Evolutionary conservation across 805 yeast genomes (phyloP).

Genomic region (Suhomyces canberraensis): DNA sequence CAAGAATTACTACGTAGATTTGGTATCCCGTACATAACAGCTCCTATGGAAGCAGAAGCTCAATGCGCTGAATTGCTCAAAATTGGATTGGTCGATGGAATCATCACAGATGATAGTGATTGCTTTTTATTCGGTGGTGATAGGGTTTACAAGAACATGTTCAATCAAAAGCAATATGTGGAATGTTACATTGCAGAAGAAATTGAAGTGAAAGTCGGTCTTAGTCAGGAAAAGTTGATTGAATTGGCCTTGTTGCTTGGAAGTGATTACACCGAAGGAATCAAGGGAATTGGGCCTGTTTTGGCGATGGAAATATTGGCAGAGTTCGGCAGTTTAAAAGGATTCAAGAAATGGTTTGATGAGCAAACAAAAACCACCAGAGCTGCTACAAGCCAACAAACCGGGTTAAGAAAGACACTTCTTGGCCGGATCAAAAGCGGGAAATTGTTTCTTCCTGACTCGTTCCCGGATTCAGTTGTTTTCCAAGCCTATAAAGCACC

Average conservation of each 20-base stretch:
- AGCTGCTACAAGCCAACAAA: slow-evolving; percentile 7
- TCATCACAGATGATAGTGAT: slow-evolving; percentile 96
- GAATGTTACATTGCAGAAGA: slow-evolving; percentile 70
- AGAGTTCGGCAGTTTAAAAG: slow-evolving; percentile 57
- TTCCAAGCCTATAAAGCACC: slow-evolving; percentile 74
- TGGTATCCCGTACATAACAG: slow-evolving; percentile 92
- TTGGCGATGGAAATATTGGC: slow-evolving; percentile 86
- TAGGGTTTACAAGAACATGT: slow-evolving; percentile 84
- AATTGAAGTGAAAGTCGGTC: slow-evolving; percentile 60
- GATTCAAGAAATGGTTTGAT: slow-evolving; percentile 57
- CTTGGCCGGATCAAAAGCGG: slow-evolving; percentile 51
- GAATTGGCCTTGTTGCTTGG: slow-evolving; percentile 84
- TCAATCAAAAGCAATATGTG: slow-evolving; percentile 87
- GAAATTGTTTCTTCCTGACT: slow-evolving; percentile 53
- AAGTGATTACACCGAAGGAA: slow-evolving; percentile 92
- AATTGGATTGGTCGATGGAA: slow-evolving; percentile 85
- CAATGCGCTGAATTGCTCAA: slow-evolving; percentile 82
- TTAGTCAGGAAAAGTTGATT: slow-evolving; percentile 61
- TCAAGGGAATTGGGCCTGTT: slow-evolving; percentile 93
- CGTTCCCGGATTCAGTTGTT: slow-evolving; percentile 70
- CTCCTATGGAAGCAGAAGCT: slow-evolving; percentile 99
- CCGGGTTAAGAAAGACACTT: slow-evolving; percentile 54
- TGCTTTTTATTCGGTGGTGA: slow-evolving; percentile 91
- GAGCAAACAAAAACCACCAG: slow-evolving; percentile 32
- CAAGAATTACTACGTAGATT: slow-evolving; percentile 83